Conservation (phyloP, 1,139 yeast genomes). For the Pichia norvegensis region DNA sequence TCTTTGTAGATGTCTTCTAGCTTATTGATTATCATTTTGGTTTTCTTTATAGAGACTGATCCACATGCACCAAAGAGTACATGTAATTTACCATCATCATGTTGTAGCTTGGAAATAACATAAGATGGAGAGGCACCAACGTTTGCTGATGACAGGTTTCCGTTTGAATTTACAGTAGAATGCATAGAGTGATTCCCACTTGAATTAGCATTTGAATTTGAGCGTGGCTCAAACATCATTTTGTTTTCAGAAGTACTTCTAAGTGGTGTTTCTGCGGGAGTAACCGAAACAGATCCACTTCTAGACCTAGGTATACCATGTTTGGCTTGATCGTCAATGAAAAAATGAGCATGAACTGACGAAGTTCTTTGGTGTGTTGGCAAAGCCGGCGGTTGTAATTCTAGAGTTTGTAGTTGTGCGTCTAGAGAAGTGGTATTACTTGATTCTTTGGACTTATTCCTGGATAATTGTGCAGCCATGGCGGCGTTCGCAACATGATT, state of each 20-base stretch:
- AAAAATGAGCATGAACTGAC: conserved; percentile 76
- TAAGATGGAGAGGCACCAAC: conserved; percentile 6
- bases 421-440: conserved; percentile 1
- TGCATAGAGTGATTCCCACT: background rate
- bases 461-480: conserved; percentile 30
- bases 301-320: conserved; percentile 37
- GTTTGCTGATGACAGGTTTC: background rate
- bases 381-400: conserved; percentile 2
- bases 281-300: conserved; percentile 29
- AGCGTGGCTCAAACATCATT: conserved; percentile 3
- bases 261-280: conserved; percentile 18
- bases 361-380: conserved; percentile 44
- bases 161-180: background rate
- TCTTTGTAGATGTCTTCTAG: conserved; percentile 72
- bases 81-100: conserved; percentile 86
- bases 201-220: conserved; percentile 1
- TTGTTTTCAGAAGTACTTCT: conserved; percentile 12
- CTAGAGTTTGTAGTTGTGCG: conserved; percentile 6
- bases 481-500: conserved; percentile 31
- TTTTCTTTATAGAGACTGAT: conserved; percentile 69
- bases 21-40: conserved; percentile 65
- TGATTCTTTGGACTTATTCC: conserved; percentile 19
- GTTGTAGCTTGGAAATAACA: conserved; percentile 38
- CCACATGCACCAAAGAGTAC: conserved; percentile 87
- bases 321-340: conserved; percentile 61